phyloP scores from a whole-genome alignment of 2,329 filamentous ascomycete genomes.

The Coniochaeta prunicola region DNA sequence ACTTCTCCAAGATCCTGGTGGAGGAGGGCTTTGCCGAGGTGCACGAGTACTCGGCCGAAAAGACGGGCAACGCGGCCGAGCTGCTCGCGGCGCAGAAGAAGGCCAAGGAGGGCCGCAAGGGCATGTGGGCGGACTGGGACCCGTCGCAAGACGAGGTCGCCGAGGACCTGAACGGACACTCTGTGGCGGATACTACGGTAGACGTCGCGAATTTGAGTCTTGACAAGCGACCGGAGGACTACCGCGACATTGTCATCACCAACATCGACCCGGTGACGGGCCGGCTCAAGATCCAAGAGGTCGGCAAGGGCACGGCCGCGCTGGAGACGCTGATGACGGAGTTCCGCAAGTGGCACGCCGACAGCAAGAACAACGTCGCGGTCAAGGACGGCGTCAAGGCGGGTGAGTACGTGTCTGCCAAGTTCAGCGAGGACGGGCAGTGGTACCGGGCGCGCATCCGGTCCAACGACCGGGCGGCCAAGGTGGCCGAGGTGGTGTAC shows the following conservation, averaged over 20 bases:
- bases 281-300: conserved; percentile 83
- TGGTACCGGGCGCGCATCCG: conserved; percentile 94
- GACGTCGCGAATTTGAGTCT: conserved; percentile 41
- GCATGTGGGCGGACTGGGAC: conserved; percentile 91
- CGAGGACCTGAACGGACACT: conserved; percentile 40
- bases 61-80: conserved; percentile 82
- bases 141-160: conserved; percentile 70
- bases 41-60: conserved; percentile 92
- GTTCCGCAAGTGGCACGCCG: conserved; percentile 86
- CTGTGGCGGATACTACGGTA: conserved; percentile 39
- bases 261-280: conserved; percentile 71
- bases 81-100: conserved; percentile 80
- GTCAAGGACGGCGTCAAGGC: conserved; percentile 75
- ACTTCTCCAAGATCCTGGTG: conserved; percentile 85
- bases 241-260: conserved; percentile 88
- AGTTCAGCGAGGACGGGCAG: conserved; percentile 80
- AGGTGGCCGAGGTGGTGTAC: conserved; percentile 86
- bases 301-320: conserved; percentile 77
- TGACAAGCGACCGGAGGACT: conserved; percentile 68
- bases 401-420: conserved; percentile 84
- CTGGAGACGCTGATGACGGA: conserved; percentile 83
- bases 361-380: conserved; percentile 69
- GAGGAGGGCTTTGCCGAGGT: conserved; percentile 92
- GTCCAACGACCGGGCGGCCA: conserved; percentile 84
- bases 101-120: conserved; percentile 83